A percentile compares a stretch with the other conserved stretches of the same genome.
These are phyloP conservation scores for Plenodomus tracheiphilus DNA, from an alignment of 2,329 filamentous ascomycete species.

Conservation along the genomic window DNA sequence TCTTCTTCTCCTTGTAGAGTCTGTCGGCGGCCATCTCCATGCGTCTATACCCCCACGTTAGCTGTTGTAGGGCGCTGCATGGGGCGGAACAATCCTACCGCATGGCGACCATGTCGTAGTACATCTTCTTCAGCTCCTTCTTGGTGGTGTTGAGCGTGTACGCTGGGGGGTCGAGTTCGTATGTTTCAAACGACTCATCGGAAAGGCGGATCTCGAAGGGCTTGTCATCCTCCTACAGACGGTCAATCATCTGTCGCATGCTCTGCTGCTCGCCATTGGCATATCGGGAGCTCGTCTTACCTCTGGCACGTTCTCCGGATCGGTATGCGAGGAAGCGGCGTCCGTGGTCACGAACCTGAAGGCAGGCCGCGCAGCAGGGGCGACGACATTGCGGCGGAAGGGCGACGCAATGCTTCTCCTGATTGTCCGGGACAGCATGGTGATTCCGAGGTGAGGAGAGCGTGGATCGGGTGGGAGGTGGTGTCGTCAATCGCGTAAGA, in stretches of 20 bases:
- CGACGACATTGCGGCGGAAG: slow-evolving; percentile 44
- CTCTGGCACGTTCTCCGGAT: slow-evolving; percentile 71
- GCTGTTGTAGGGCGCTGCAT: slow-evolving; percentile 3
- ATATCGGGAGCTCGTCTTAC: slow-evolving; percentile 50
- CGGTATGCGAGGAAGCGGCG: slow-evolving; percentile 87
- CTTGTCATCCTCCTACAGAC: slow-evolving; percentile 82
- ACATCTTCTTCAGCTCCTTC: slow-evolving; percentile 98
- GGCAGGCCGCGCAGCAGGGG: slow-evolving; percentile 38
- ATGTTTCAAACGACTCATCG: slow-evolving; percentile 99
- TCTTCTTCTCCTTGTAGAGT: slow-evolving; percentile 99
- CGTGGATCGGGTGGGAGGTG: background rate
- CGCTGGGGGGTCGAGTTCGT: slow-evolving; percentile 93
- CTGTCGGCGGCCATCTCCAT: slow-evolving; percentile 99
- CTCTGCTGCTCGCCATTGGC: slow-evolving; percentile 3
- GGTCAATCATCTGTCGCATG: slow-evolving; percentile 22
- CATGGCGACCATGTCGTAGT: slow-evolving; percentile 93
- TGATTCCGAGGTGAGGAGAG: slow-evolving; percentile 25
- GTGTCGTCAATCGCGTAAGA: background rate
- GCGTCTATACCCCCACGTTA: slow-evolving; percentile 63
- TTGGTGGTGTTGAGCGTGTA: slow-evolving; percentile 95
- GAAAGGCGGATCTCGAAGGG: slow-evolving; percentile 89
- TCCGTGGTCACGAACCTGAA: slow-evolving; percentile 86
- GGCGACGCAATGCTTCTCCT: slow-evolving; percentile 46
- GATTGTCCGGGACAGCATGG: slow-evolving; percentile 47
- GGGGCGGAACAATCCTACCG: slow-evolving; percentile 64